Evolutionary conservation across 768 basidiomycete species (phyloP), one percentile per base, ranked within the genome.

Genomic region (Tephrocybe sp.): DNA sequence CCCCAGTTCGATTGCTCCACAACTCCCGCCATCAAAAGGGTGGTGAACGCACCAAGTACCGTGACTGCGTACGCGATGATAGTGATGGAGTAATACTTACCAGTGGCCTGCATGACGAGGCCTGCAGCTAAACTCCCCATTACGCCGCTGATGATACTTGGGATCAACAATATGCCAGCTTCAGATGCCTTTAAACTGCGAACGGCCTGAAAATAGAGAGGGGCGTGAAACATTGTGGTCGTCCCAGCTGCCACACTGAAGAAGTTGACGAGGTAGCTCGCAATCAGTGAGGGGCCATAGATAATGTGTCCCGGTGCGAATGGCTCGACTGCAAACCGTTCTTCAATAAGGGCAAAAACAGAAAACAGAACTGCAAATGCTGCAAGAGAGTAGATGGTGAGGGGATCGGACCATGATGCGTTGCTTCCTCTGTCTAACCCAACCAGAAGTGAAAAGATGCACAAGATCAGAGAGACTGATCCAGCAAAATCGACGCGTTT

Each of bases 401-500:
- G 54, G 7, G 36, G 44, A 52, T 75, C 73, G 8, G 55, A 54
- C 78, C 78, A 79, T 2, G 76, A 65, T 5, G 70, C 54, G 55
- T 78, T 75, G 5, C 77, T 75, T 1, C 77, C 77, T 16, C 74
- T 62, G 54, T 84, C 82, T 24, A 84, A 65, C 2, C 72, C 80
- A 37, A 80, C 65, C 34, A 86, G 75, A 8, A 86, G 71, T 58
- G 69, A 69, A 62, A 80, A 78, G 16, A 83, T 69, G 19, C 78
- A 64, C n/a, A 74, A 42, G 35, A 85, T 74, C 42, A 85, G 76
- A 5, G 74, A 68, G 30, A 74, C 37, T 1, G 83, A 79, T n/a
- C 84, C 84, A 8, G 65, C 63, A 57, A 84, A 84, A 67, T 86
- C 84, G 46, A 86, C 70, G 11, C 83, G 74, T 49, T 71, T 75